These are phyloP conservation scores for Tulasnella calospora DNA, from an alignment of 768 basidiomycete species.

Conservation along the genomic window DNA sequence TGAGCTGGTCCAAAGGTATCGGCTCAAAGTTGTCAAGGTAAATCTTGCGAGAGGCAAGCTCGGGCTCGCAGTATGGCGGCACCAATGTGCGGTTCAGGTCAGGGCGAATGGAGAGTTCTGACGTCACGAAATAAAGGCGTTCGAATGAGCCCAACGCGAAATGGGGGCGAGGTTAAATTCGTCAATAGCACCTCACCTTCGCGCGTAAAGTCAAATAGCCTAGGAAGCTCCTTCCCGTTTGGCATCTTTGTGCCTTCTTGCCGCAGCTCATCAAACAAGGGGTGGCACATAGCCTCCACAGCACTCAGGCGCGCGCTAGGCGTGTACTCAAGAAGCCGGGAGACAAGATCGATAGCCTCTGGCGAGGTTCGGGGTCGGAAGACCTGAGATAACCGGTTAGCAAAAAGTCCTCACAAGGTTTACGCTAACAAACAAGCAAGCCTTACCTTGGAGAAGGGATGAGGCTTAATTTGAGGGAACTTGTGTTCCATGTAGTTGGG, in stretches of 20 bases:
- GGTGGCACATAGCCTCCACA: slow-evolving; percentile 85
- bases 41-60: slow-evolving; percentile 80
- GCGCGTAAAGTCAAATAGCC: slow-evolving; percentile 89
- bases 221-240: slow-evolving; percentile 93
- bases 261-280: slow-evolving; percentile 96
- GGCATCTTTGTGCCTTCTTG: slow-evolving; percentile 90
- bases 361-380: slow-evolving; percentile 96
- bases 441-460: slow-evolving; percentile 90
- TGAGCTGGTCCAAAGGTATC: slow-evolving; percentile 93
- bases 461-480: slow-evolving; percentile 99
- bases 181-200: slow-evolving; percentile 61
- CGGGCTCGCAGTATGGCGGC: slow-evolving; percentile 82
- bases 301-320: slow-evolving; percentile 86
- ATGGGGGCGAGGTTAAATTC: background rate
- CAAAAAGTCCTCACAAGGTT: background rate
- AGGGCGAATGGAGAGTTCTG: slow-evolving; percentile 94
- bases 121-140: slow-evolving; percentile 14
- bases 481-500: slow-evolving; percentile 99
- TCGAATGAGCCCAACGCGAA: background rate
- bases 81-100: slow-evolving; percentile 90
- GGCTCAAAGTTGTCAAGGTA: slow-evolving; percentile 88
- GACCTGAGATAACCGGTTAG: slow-evolving; percentile 49
- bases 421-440: background rate
- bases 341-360: slow-evolving; percentile 93
- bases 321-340: slow-evolving; percentile 96